These are phyloP conservation scores for Colletotrichum godetiae DNA, from an alignment of 2,329 filamentous ascomycete species.

Conservation along the genomic window DNA sequence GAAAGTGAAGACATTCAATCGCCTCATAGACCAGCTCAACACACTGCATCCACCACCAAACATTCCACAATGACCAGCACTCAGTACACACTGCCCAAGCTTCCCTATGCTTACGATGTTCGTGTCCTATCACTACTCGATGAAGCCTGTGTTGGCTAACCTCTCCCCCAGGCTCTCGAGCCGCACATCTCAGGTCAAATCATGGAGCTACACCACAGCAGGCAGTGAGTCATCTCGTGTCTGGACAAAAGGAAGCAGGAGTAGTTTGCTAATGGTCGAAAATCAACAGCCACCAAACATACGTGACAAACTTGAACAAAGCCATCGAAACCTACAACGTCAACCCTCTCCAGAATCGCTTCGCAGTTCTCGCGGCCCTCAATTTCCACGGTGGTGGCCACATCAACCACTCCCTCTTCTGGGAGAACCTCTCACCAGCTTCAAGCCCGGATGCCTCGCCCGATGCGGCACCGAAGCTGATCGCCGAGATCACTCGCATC, in stretches of 20 bases:
- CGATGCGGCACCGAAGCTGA: conserved; percentile 66
- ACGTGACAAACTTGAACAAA: conserved; percentile 80
- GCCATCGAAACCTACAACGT: conserved; percentile 68
- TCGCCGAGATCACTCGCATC: conserved; percentile 68
- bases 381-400: conserved; percentile 93
- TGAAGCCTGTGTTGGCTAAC: not conserved
- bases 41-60: not conserved
- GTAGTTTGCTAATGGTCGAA: not conserved
- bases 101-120: conserved; percentile 79
- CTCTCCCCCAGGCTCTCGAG: conserved; percentile 68
- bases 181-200: conserved; percentile 81
- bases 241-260: not conserved
- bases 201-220: conserved; percentile 84
- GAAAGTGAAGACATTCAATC: not conserved
- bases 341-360: conserved; percentile 59
- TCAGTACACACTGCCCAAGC: conserved; percentile 70
- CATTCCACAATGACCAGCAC: conserved; percentile 47
- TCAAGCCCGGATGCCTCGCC: conserved; percentile 67
- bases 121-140: conserved; percentile 43
- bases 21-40: not conserved
- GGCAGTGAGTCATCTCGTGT: conserved; percentile 58
- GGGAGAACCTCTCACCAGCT: conserved; percentile 81
- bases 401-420: conserved; percentile 94
- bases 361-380: conserved; percentile 76
- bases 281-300: conserved; percentile 70